Evolutionary conservation across 2,329 filamentous ascomycete species (phyloP).

Genomic region (Trichophyton simii): DNA sequence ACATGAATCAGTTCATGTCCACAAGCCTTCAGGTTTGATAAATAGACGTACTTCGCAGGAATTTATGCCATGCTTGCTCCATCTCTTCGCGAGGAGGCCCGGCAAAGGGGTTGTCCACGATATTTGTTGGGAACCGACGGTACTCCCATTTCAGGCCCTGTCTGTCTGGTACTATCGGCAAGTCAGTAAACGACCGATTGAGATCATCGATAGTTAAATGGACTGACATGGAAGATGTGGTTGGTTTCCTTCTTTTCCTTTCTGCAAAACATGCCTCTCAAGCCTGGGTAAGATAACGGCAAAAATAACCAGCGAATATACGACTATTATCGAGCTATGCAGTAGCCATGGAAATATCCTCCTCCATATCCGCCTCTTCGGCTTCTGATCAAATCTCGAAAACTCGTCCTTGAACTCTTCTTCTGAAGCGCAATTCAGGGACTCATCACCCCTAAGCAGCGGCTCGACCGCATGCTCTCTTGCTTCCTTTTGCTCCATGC

Average conservation of each 20-base stretch:
- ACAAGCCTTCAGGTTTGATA: neutral
- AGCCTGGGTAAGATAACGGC: neutral
- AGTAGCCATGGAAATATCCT: neutral
- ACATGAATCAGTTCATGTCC: neutral
- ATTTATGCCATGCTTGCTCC: neutral
- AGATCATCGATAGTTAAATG: neutral
- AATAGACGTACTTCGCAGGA: neutral
- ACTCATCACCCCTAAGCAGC: neutral
- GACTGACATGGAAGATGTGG: neutral
- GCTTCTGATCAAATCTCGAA: neutral
- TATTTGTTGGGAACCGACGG: neutral
- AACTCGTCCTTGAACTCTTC: neutral
- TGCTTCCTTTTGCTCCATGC: neutral
- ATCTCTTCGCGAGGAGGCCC: neutral
- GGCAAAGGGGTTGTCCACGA: neutral
- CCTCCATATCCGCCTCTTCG: neutral
- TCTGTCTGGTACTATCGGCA: neutral
- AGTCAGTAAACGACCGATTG: neutral
- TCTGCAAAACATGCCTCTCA: neutral
- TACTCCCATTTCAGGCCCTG: neutral
- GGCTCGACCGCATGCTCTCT: neutral
- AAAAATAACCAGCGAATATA: neutral
- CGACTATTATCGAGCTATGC: neutral
- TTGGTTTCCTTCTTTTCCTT: neutral
- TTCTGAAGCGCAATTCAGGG: neutral